A percentile compares a stretch with the other conserved stretches of the same genome.
These are phyloP conservation scores for Oryza australiensis DNA, from an alignment of 176 grass and related monocot genomes.

Conservation along the genomic window DNA sequence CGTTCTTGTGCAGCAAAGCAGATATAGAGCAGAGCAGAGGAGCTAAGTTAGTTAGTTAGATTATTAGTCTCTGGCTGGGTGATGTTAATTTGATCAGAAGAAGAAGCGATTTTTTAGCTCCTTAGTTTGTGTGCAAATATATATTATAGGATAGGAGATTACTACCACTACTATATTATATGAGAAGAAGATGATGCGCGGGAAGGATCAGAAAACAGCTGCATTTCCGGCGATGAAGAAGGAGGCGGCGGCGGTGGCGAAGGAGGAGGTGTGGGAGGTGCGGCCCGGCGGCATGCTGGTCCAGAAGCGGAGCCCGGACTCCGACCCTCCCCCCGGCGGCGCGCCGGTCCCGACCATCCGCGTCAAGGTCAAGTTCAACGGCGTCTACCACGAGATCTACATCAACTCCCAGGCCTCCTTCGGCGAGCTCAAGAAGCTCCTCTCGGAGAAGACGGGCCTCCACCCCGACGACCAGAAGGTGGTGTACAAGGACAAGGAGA, in stretches of 20 bases:
- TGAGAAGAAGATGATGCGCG: conserved; percentile 67
- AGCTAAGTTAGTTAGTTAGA: neutral
- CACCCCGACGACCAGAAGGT: conserved; percentile 93
- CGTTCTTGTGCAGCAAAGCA: conserved; percentile 7
- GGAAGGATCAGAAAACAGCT: conserved; percentile 28
- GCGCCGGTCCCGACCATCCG: conserved; percentile 79
- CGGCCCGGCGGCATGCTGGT: conserved; percentile 93
- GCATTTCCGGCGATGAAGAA: conserved; percentile 47
- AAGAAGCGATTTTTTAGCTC: neutral
- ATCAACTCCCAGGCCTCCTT: conserved; percentile 85
- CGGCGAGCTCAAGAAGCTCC: conserved; percentile 91
- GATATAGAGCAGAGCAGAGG: neutral
- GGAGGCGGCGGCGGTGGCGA: conserved; percentile 22
- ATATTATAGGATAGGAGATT: neutral
- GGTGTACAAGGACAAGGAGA: conserved; percentile 74
- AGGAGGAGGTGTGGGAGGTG: conserved; percentile 88
- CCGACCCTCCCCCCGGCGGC: conserved; percentile 46
- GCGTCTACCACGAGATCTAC: conserved; percentile 86
- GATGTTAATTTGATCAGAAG: neutral
- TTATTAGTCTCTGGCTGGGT: neutral
- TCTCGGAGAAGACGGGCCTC: conserved; percentile 74
- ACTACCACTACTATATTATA: no score
- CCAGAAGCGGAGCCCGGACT: conserved; percentile 69
- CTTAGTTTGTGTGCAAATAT: neutral
- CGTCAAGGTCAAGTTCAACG: conserved; percentile 92